Evolutionary conservation across 306 rosid genomes (phyloP).

Genomic region (Myrica gale): DNA sequence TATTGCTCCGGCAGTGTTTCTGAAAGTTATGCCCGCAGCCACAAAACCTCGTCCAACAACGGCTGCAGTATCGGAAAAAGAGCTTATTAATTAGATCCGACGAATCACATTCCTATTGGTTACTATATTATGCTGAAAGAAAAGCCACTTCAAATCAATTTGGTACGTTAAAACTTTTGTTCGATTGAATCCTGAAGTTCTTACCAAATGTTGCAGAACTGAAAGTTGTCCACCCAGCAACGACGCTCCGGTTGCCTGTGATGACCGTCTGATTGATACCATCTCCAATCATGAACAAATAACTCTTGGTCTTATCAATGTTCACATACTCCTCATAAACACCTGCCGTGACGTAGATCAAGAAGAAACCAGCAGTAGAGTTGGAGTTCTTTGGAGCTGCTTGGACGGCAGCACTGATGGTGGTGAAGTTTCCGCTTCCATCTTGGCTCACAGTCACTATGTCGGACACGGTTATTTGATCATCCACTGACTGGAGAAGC

Average conservation of each 20-base stretch:
- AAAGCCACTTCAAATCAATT: too few relatives aligned
- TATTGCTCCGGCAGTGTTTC: constrained; percentile 10
- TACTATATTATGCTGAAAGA: not conserved
- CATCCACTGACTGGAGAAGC: not conserved
- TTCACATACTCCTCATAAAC: constrained; percentile 8
- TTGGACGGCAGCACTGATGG: not conserved
- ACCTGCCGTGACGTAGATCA: constrained; percentile 8
- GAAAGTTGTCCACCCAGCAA: constrained; percentile 7
- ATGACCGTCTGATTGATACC: constrained; percentile 10
- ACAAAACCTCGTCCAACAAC: constrained; percentile 3
- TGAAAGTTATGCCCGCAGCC: not conserved
- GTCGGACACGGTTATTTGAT: not conserved
- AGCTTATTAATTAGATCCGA: too few relatives aligned
- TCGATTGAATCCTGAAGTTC: not conserved
- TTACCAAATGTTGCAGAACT: constrained; percentile 8
- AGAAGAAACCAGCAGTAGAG: not conserved
- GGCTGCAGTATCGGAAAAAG: not conserved
- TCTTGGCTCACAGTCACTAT: not conserved
- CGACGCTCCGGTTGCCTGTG: constrained; percentile 1
- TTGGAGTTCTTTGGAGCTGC: not conserved
- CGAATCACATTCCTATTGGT: too few relatives aligned
- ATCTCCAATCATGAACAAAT: constrained; percentile 6
- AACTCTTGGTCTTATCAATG: constrained; percentile 1
- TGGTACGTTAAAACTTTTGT: not conserved
- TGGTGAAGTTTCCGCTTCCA: constrained; percentile 6